Evolutionary conservation across 2,329 filamentous ascomycete species (phyloP), one percentile per base, ranked within the genome.

Genomic region (Plenodomus biglobosus): DNA sequence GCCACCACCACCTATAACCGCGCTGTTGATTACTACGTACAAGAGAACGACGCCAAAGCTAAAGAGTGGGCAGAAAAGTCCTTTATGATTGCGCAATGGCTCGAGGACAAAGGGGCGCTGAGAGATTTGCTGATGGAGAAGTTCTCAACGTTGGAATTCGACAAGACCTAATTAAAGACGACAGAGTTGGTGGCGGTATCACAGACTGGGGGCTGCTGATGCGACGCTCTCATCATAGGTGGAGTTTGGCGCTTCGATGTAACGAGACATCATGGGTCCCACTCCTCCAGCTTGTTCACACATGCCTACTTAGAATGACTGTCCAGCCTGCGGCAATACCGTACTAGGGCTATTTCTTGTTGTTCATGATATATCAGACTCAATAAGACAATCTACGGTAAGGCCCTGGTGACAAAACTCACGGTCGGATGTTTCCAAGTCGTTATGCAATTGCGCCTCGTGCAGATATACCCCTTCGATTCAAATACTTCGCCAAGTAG

Each of bases 51-150:
- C 46, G 75, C 75, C 3, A 69, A 73, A 1, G 85, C 83, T 40
- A 80, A 76, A 53, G 66, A 70, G 30, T 91, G 87, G 87, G 81
- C 82, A 1, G 75, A 80, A 6, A 80, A 81, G 58, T 84, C 86
- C 3, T 75, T 89, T 44, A 78, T 77, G 11, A 62, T 90, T 41
- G 84, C 86, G 1, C 78, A 80, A 39, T 80, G 80, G 58, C 75
- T 80, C 37, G 73, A 76, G 3, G 86, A 88, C 53, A 77, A 65
- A 17, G 71, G 68, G 2, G 42, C 43, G 38, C 44, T 70, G 40
- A 55, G 61, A 39, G 50, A 54, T 32, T 37, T 63, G 38, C 50
- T 71, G 21, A 58, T 75, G 62, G 69, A 70, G 56, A 80, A 79
- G 68, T 80, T 78, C 50, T 76, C 75, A 20, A 41, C 22, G 8